Evolutionary conservation across 257 asterid species (phyloP), one percentile per base, ranked within the genome.

Genomic region (Nicotiana tabacum): DNA sequence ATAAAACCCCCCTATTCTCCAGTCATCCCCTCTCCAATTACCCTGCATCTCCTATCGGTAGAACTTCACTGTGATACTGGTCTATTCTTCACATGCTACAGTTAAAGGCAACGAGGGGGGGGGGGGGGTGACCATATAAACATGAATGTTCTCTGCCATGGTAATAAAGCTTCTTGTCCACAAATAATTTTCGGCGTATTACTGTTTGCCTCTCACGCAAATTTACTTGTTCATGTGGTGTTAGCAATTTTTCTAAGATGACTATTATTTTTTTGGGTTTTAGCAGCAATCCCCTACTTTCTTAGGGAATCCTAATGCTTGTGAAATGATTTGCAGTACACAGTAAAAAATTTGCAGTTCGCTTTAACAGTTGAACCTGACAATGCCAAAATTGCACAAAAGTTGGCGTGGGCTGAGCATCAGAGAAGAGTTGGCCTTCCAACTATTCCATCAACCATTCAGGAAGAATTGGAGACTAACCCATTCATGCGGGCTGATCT

Each of bases 401-500:
- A 89, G 84, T 48, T 85, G 56, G 48, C 86, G 24, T 87, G 90
- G 90, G 87, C 89, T 60, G 83, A 82, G 85, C 79, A 13, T 8
- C 88, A 85, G 74, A 82, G 85, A 55, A 82, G 77, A 84, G 58
- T 79, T 4, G 89, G 91, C 77, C 95, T 90, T 78, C 98, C 98
- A 55, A 94, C 99, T 66, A 83, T 94, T 86, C 99, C 99, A 74
- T 96, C 99, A 16, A 96, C 97, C 61, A 89, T 96, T 32, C 91
- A 83, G 88, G 97, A 93, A 83, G 99, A 96, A 90, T 82, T 93
- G 48, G 95, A 93, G 89, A 93, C 93, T 1, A 94, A 96, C 70
- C 98, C 99, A 5, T 96, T 96, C 92, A 89, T 96, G 95, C 97
- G 98, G 76, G 98, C 89, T 77, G 97, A 92, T 88, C 90, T 92